phyloP scores from a whole-genome alignment of 1,284 basidiomycete species.

The Porodaedalea pini region DNA sequence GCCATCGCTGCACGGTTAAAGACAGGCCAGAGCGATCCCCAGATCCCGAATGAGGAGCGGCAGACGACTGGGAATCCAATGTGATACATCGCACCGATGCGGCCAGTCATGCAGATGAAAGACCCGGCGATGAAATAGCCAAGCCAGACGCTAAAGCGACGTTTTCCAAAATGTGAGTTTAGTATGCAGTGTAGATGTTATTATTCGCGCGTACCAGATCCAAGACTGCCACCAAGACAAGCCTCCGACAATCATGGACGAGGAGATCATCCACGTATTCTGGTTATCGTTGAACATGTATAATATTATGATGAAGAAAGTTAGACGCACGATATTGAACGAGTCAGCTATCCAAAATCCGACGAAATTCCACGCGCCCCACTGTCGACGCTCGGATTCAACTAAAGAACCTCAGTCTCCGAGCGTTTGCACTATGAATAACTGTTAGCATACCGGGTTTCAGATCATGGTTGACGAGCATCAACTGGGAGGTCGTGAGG shows the following conservation, averaged over 20 bases:
- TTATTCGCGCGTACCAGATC: constrained; percentile 37
- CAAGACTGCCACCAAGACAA: constrained; percentile 83
- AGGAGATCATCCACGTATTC: constrained; percentile 65
- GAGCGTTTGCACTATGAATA: too few relatives aligned
- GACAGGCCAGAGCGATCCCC: constrained; percentile 78
- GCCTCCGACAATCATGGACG: constrained; percentile 71
- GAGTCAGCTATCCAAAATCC: constrained; percentile 77
- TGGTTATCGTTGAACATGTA: constrained; percentile 27
- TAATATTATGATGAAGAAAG: constrained; percentile 11
- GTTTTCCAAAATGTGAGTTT: constrained; percentile 21
- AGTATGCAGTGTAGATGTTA: neutral
- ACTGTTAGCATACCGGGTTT: constrained; percentile 18
- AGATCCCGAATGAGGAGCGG: constrained; percentile 77
- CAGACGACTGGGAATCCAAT: constrained; percentile 79
- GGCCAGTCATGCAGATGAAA: constrained; percentile 78
- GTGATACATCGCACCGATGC: constrained; percentile 76
- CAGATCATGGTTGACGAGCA: constrained; percentile 20
- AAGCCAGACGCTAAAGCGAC: constrained; percentile 52
- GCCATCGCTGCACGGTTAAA: constrained; percentile 80
- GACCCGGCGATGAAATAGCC: constrained; percentile 72
- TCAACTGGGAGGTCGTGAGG: constrained; percentile 19
- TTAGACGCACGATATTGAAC: constrained; percentile 70
- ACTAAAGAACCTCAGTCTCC: constrained; percentile 35
- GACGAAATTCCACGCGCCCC: constrained; percentile 60
- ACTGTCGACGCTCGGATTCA: constrained; percentile 51